A percentile compares a stretch with the other conserved stretches of the same genome.
phyloP scores from a whole-genome alignment of 257 asterid genomes.

The Capsicum pubescens region DNA sequence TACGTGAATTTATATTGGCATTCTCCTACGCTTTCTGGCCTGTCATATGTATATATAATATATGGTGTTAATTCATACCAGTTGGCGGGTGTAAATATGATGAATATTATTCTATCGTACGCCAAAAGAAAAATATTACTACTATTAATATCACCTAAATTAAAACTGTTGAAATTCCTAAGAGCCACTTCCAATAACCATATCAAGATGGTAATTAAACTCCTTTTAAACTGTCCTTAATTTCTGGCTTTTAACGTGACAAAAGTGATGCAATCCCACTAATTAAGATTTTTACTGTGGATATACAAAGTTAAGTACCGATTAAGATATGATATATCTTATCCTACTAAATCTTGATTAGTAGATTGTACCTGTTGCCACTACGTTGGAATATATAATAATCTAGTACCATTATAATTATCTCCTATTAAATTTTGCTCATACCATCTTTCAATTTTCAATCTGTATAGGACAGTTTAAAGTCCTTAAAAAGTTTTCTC shows the following conservation, averaged over 20 bases:
- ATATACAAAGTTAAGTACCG: neutral
- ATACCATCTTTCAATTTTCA: neutral
- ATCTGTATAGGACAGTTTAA: slow-evolving; percentile 9
- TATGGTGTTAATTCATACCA: too few species aligned
- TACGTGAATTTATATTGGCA: too few species aligned
- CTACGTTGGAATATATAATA: slow-evolving; percentile 23
- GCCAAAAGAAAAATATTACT: neutral
- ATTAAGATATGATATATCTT: slow-evolving; percentile 28
- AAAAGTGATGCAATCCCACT: slow-evolving; percentile 26
- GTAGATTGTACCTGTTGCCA: slow-evolving; percentile 19
- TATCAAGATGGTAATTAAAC: neutral
- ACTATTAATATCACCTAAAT: too few species aligned
- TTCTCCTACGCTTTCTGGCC: too few species aligned
- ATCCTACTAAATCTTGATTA: slow-evolving; percentile 33
- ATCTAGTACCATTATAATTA: neutral
- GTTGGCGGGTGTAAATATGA: too few species aligned
- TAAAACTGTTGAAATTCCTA: neutral
- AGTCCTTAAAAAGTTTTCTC: neutral
- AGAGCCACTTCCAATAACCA: neutral
- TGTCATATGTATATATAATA: too few species aligned
- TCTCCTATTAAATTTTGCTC: slow-evolving; percentile 13
- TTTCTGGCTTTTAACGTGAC: slow-evolving; percentile 38
- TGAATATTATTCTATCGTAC: too few species aligned
- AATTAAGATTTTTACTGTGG: neutral
- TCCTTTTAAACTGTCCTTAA: slow-evolving; percentile 34